Conservation (phyloP, 768 basidiomycete genomes). For the Hydnomerulius pinastri region DNA sequence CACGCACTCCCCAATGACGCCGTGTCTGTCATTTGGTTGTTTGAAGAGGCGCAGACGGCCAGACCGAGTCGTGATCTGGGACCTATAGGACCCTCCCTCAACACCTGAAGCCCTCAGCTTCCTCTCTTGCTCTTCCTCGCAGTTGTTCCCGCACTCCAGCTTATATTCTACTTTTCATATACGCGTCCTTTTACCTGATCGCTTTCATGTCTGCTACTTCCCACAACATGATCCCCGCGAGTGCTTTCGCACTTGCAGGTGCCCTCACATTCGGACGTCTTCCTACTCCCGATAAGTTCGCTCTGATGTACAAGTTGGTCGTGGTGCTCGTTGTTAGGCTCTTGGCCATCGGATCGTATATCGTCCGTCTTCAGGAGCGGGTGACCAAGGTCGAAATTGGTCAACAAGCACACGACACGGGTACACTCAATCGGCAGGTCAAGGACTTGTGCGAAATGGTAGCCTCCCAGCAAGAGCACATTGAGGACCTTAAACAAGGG, state of each 20-base stretch:
- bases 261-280: not conserved
- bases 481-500: conserved; percentile 4
- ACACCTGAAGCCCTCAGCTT: too few relatives aligned
- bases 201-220: conserved; percentile 6
- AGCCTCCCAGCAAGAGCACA: conserved; percentile 14
- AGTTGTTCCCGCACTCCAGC: not conserved
- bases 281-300: conserved; percentile 3
- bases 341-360: conserved; percentile 4
- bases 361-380: conserved; percentile 21
- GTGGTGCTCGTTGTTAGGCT: conserved; percentile 3
- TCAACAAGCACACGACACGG: not conserved
- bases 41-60: too few relatives aligned
- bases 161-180: not conserved
- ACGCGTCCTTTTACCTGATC: not conserved
- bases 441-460: conserved; percentile 7
- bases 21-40: too few relatives aligned
- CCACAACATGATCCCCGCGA: not conserved
- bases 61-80: too few relatives aligned
- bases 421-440: conserved; percentile 10
- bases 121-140: not conserved
- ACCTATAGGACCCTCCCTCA: too few relatives aligned
- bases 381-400: conserved; percentile 13
- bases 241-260: not conserved
- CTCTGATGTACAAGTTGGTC: conserved; percentile 10
- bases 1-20: too few relatives aligned